Percentiles rank a stretch among this genome's conserved stretches.
Conservation (phyloP, 2,329 filamentous ascomycete genomes). For the Fusarium palustre region DNA sequence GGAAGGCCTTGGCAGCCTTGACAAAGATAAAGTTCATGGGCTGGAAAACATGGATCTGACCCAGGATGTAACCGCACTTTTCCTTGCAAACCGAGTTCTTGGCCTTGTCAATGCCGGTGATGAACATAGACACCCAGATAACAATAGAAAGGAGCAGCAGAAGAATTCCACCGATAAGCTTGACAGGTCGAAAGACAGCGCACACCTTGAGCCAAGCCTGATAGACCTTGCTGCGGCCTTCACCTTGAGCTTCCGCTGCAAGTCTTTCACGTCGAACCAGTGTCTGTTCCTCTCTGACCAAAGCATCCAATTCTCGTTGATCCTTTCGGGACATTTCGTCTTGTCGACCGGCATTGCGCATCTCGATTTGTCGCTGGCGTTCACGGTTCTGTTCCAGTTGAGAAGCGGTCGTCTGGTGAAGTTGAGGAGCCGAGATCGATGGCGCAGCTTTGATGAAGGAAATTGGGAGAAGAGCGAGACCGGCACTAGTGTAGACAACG, state of each 20-base stretch:
- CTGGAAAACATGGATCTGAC: constrained; percentile 89
- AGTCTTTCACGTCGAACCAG: constrained; percentile 89
- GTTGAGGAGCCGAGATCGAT: constrained; percentile 82
- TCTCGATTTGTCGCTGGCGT: constrained; percentile 89
- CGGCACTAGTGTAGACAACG: constrained; percentile 87
- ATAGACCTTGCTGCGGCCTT: constrained; percentile 80
- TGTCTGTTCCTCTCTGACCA: constrained; percentile 91
- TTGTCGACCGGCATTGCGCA: constrained; percentile 80
- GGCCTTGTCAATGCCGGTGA: constrained; percentile 95
- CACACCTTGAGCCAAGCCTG: constrained; percentile 82
- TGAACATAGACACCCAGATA: constrained; percentile 91
- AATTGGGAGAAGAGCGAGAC: constrained; percentile 88
- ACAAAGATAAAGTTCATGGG: constrained; percentile 89
- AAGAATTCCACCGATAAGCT: constrained; percentile 85
- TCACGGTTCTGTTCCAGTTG: constrained; percentile 90
- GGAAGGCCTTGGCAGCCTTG: constrained; percentile 84
- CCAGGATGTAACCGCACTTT: constrained; percentile 91
- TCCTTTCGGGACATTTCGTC: constrained; percentile 86
- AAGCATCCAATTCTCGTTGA: constrained; percentile 84
- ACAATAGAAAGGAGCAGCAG: constrained; percentile 79
- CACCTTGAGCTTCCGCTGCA: constrained; percentile 82
- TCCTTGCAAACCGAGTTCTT: constrained; percentile 94
- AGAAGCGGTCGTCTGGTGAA: constrained; percentile 80
- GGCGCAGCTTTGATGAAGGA: constrained; percentile 93
- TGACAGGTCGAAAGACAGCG: constrained; percentile 86